phyloP scores from a whole-genome alignment of 1,139 yeast species.

The Debaryomyces fabryi region DNA sequence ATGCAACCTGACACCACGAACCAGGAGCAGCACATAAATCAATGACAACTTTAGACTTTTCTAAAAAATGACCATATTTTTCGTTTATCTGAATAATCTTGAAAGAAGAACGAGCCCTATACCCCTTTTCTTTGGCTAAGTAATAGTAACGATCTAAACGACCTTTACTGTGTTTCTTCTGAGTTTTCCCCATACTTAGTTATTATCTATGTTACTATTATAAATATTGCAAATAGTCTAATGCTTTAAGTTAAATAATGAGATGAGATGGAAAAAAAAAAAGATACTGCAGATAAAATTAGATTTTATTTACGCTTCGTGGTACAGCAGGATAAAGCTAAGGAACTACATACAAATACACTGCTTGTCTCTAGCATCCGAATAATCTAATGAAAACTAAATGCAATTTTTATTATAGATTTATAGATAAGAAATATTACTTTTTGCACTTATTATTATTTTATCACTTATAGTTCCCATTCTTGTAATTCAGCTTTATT shows the following conservation, averaged over 20 bases:
- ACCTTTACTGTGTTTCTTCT: conserved; percentile 97
- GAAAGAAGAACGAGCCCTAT: conserved; percentile 98
- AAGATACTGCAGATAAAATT: conserved; percentile 1
- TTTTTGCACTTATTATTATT: neutral
- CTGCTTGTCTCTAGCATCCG: too few relatives aligned
- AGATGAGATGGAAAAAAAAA: conserved; percentile 6
- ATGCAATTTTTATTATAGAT: neutral
- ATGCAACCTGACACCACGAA: conserved; percentile 99
- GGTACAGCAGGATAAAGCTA: neutral
- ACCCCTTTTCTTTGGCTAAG: conserved; percentile 96
- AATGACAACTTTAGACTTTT: conserved; percentile 93
- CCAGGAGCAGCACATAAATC: conserved; percentile 99
- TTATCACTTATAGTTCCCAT: conserved; percentile 26
- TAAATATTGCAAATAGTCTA: neutral
- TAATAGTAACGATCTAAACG: conserved; percentile 97
- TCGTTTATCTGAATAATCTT: conserved; percentile 94
- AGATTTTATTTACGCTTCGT: neutral
- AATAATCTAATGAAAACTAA: too few relatives aligned
- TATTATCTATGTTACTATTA: neutral
- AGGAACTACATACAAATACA: neutral
- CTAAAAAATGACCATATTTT: conserved; percentile 92
- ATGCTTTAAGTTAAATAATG: neutral
- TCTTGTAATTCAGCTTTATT: conserved; percentile 24
- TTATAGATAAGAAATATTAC: neutral
- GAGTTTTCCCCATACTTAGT: conserved; percentile 77